A percentile compares a stretch with the other conserved stretches of the same genome.
phyloP scores from a whole-genome alignment of 805 yeast genomes.

The Candida tallmaniae region DNA sequence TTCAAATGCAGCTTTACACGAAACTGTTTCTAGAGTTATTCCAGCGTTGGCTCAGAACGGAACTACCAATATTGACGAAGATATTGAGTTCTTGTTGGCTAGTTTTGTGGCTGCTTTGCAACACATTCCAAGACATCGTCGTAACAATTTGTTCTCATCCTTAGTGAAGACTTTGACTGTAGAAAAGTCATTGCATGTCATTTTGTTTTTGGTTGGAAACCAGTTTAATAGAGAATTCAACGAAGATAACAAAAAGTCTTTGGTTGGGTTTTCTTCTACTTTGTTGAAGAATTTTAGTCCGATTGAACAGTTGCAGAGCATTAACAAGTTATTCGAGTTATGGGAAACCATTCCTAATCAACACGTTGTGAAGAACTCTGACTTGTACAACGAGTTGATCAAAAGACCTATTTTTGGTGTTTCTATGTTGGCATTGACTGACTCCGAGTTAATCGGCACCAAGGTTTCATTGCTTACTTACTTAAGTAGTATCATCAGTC shows the following conservation, averaged over 20 bases:
- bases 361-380: conserved; percentile 36
- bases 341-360: conserved; percentile 47
- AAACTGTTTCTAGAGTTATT: conserved; percentile 81
- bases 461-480: conserved; percentile 53
- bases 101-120: conserved; percentile 92
- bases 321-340: conserved; percentile 46
- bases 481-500: conserved; percentile 43
- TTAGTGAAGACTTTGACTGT: conserved; percentile 73
- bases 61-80: conserved; percentile 13
- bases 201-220: conserved; percentile 75
- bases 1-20: conserved; percentile 87
- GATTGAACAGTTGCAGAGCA: conserved; percentile 58
- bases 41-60: conserved; percentile 70
- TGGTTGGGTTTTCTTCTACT: conserved; percentile 67
- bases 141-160: conserved; percentile 79
- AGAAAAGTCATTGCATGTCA: conserved; percentile 59
- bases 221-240: conserved; percentile 47
- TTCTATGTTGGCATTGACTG: conserved; percentile 47
- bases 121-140: conserved; percentile 94
- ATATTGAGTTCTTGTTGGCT: conserved; percentile 72
- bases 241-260: conserved; percentile 52
- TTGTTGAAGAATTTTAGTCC: conserved; percentile 68
- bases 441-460: conserved; percentile 44
- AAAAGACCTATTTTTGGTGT: conserved; percentile 62
- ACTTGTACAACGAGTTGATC: conserved; percentile 33